Conservation (phyloP, 23 red algal species). For the Gracilariopsis chorda region DNA sequence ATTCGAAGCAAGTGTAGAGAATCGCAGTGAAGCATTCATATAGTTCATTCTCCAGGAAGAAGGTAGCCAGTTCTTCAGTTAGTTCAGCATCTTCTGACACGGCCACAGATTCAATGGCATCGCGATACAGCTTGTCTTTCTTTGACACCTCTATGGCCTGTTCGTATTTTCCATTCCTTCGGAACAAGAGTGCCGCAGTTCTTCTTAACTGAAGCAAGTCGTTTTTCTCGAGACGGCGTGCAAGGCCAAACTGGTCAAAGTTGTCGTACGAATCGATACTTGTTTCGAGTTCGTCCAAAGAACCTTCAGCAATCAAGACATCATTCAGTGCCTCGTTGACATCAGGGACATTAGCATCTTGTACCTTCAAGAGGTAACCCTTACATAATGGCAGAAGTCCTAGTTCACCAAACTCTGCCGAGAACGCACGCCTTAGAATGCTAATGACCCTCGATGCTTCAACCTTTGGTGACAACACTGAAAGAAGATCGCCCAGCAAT, state of each 20-base stretch:
- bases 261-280: constrained; percentile 83
- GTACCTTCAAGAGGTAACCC: constrained; percentile 85
- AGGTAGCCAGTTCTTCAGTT: constrained; percentile 82
- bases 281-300: constrained; percentile 74
- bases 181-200: constrained; percentile 69
- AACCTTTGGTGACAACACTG: constrained; percentile 77
- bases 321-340: constrained; percentile 98
- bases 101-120: constrained; percentile 85
- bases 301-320: constrained; percentile 85
- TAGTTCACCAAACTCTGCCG: constrained; percentile 63
- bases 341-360: constrained; percentile 85
- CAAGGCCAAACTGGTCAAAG: constrained; percentile 94
- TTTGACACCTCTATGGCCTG: constrained; percentile 91
- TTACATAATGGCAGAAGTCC: constrained; percentile 88
- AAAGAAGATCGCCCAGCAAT: constrained; percentile 87
- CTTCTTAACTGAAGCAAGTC: constrained; percentile 76
- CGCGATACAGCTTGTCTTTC: constrained; percentile 80
- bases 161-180: constrained; percentile 89
- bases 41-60: constrained; percentile 84
- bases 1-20: constrained; percentile 93
- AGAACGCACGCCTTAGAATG: constrained; percentile 65
- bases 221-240: constrained; percentile 74
- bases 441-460: constrained; percentile 80
- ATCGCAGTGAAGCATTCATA: constrained; percentile 82
- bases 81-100: constrained; percentile 78